Evolutionary conservation across 1,284 basidiomycete genomes (phyloP).

Genomic region (Malassezia pachydermatis): DNA sequence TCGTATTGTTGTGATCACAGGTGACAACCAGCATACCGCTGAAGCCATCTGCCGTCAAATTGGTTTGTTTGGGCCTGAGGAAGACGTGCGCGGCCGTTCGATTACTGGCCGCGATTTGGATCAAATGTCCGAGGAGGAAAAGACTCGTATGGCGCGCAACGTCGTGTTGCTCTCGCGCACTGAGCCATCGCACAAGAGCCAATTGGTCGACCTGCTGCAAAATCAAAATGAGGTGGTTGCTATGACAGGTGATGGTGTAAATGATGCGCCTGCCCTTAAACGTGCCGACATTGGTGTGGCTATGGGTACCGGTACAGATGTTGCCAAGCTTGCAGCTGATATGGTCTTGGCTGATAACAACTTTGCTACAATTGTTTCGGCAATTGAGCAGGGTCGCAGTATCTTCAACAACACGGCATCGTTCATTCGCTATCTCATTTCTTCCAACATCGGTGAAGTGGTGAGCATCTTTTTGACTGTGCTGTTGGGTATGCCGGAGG

Average conservation of each 20-base stretch:
- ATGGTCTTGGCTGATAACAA: constrained; percentile 52
- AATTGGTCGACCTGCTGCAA: constrained; percentile 91
- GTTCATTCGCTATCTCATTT: constrained; percentile 75
- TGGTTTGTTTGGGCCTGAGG: constrained; percentile 62
- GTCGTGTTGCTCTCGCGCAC: constrained; percentile 86
- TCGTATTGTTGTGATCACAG: constrained; percentile 91
- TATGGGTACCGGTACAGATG: constrained; percentile 51
- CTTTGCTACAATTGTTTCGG: constrained; percentile 51
- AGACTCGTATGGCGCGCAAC: constrained; percentile 74
- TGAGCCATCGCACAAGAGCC: constrained; percentile 87
- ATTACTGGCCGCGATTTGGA: constrained; percentile 91
- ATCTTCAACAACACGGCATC: constrained; percentile 99
- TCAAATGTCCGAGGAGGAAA: constrained; percentile 59
- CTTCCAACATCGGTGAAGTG: constrained; percentile 95
- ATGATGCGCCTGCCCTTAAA: constrained; percentile 51
- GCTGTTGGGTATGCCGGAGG: constrained; percentile 93
- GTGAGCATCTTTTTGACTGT: constrained; percentile 96
- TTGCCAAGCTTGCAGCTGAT: constrained; percentile 50
- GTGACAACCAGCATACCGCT: constrained; percentile 95
- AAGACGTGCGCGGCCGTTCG: constrained; percentile 56
- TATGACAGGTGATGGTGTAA: constrained; percentile 57
- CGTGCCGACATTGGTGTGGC: constrained; percentile 51
- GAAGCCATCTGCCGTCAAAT: constrained; percentile 94
- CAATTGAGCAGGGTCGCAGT: constrained; percentile 74
- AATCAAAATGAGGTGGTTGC: constrained; percentile 86